A percentile compares a stretch with the other conserved stretches of the same genome.
These are phyloP conservation scores for Wickerhamomyces strasburgensis DNA, from an alignment of 805 yeast genomes.

Conservation along the genomic window DNA sequence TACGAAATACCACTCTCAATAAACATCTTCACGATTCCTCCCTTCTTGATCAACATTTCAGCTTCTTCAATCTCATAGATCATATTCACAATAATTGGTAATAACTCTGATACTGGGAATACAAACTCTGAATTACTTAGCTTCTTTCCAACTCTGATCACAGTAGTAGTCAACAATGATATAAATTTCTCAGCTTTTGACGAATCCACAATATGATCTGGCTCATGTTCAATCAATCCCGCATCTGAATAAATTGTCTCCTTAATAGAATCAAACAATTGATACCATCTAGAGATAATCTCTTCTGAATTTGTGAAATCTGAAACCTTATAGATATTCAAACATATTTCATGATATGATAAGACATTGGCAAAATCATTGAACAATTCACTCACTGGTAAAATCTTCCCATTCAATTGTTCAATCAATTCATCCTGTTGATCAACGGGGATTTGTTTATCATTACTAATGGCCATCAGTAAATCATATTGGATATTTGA, in stretches of 20 bases:
- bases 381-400: conserved; percentile 72
- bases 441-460: conserved; percentile 42
- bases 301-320: conserved; percentile 84
- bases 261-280: conserved; percentile 43
- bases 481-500: conserved; percentile 71
- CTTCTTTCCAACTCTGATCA: conserved; percentile 52
- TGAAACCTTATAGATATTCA: conserved; percentile 73
- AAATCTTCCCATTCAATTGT: conserved; percentile 57
- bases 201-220: no score
- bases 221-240: neutral
- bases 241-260: conserved; percentile 10
- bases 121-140: conserved; percentile 67
- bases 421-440: conserved; percentile 47
- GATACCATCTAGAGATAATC: conserved; percentile 75
- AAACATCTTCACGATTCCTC: conserved; percentile 58
- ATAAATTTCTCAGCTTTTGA: conserved; percentile 13
- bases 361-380: conserved; percentile 85
- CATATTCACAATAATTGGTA: conserved; percentile 54
- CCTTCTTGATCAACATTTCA: conserved; percentile 29
- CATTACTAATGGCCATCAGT: conserved; percentile 41
- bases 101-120: conserved; percentile 70
- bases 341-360: conserved; percentile 79
- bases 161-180: conserved; percentile 19
- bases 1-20: conserved; percentile 57
- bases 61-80: conserved; percentile 42